phyloP scores from a whole-genome alignment of 1,284 basidiomycete species.

The Sanguinoderma infundibulare region DNA sequence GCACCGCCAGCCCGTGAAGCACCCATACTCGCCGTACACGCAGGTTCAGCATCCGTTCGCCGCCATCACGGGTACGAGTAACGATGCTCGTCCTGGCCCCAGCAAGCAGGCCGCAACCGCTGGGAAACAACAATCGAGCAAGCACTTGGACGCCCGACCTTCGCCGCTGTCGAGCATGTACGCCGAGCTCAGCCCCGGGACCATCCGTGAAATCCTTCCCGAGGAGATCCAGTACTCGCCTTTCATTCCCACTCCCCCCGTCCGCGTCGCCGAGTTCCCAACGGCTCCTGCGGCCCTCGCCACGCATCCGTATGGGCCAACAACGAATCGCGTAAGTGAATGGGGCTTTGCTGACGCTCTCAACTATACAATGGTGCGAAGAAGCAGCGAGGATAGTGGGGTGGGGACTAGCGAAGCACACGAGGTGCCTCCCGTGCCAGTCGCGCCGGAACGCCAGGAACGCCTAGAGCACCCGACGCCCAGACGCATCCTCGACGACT shows the following conservation, averaged over 20 bases:
- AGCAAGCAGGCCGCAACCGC: not conserved
- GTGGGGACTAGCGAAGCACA: conserved; percentile 50
- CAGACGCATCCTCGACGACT: conserved; percentile 14
- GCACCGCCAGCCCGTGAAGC: conserved; percentile 51
- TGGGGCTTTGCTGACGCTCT: conserved; percentile 40
- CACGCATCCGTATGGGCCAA: conserved; percentile 32
- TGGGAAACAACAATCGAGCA: not conserved
- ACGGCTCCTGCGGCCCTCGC: conserved; percentile 5
- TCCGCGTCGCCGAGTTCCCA: conserved; percentile 15
- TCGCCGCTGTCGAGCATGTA: conserved; percentile 49
- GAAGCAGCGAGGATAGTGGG: conserved; percentile 49
- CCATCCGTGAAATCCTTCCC: conserved; percentile 55
- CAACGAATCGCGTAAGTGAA: conserved; percentile 34
- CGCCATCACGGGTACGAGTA: conserved; percentile 13
- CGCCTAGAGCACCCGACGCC: conserved; percentile 13
- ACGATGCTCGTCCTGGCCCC: not conserved
- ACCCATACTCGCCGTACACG: conserved; percentile 47
- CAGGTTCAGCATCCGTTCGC: conserved; percentile 41
- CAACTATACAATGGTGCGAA: conserved; percentile 30
- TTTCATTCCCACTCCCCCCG: conserved; percentile 32
- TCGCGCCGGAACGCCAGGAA: conserved; percentile 17
- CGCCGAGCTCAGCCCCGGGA: conserved; percentile 51
- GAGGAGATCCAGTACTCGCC: conserved; percentile 61
- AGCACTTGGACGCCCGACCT: conserved; percentile 40
- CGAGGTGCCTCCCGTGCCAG: conserved; percentile 16